Conservation (phyloP, 495 filamentous ascomycete species). For the Glarea lozoyensis region DNA sequence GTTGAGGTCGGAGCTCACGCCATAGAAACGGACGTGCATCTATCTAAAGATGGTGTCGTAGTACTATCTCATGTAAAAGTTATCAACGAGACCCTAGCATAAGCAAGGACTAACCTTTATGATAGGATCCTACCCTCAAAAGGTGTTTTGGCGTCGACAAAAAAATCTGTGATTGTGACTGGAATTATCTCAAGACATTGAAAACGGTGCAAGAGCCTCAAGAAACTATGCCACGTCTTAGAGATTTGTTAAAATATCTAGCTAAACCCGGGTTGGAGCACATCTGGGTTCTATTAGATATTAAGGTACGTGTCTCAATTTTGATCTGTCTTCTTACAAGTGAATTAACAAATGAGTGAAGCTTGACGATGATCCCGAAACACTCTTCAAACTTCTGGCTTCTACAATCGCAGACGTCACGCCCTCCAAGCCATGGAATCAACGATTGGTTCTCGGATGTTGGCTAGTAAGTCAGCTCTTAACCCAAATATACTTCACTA, state of each 20-base stretch:
- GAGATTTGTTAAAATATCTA: conserved; percentile 69
- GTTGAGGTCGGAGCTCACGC: conserved; percentile 67
- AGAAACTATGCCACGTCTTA: conserved; percentile 61
- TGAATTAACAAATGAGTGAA: conserved; percentile 20
- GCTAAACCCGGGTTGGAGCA: conserved; percentile 46
- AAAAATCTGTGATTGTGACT: conserved; percentile 67
- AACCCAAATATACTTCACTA: neutral
- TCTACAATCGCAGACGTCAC: conserved; percentile 47
- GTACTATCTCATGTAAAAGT: conserved; percentile 72
- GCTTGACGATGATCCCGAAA: conserved; percentile 58
- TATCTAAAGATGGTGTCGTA: conserved; percentile 74
- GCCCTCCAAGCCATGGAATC: conserved; percentile 49
- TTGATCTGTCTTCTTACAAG: neutral
- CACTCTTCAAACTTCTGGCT: conserved; percentile 58
- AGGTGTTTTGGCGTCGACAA: conserved; percentile 68
- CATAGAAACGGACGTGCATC: conserved; percentile 80
- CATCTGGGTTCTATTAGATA: conserved; percentile 79
- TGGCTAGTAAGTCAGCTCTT: conserved; percentile 55
- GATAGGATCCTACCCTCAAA: conserved; percentile 63
- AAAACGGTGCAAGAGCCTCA: conserved; percentile 58
- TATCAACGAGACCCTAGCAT: neutral
- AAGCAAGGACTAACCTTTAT: neutral
- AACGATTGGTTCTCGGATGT: conserved; percentile 66
- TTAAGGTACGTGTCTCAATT: conserved; percentile 53
- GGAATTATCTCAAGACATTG: conserved; percentile 58